phyloP scores from a whole-genome alignment of 306 rosid genomes.

The Cicer judaicum region DNA sequence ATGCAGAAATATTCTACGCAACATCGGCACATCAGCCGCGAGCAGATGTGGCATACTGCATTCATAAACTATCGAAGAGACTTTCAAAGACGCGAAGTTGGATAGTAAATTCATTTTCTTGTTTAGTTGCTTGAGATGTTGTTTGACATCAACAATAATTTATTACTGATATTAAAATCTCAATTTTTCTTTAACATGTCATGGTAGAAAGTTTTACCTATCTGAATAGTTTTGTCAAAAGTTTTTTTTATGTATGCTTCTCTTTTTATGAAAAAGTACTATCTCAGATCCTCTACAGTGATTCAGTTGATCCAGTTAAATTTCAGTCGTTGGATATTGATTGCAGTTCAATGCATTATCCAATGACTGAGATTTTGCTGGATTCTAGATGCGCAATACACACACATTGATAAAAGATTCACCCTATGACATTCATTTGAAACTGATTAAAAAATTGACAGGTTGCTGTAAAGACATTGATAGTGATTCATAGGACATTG shows the following conservation, averaged over 20 bases:
- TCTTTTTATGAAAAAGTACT: not conserved
- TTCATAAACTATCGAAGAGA: conserved; percentile 85
- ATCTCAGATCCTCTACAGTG: not conserved
- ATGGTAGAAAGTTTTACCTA: not conserved
- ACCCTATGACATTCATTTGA: conserved; percentile 9
- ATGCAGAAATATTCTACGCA: conserved; percentile 75
- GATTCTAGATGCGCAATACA: too few species aligned
- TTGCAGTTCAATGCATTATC: not conserved
- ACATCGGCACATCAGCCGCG: conserved; percentile 85
- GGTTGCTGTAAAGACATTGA: conserved; percentile 95
- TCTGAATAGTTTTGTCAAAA: conserved; percentile 1
- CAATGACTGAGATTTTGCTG: not conserved
- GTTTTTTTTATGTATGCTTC: conserved; percentile 11
- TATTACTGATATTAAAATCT: conserved; percentile 1
- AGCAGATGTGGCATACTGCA: conserved; percentile 95
- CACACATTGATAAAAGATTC: too few species aligned
- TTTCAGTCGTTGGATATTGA: not conserved
- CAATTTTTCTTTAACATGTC: not conserved
- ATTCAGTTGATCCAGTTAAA: not conserved
- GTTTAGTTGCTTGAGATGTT: not conserved
- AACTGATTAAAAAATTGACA: conserved; percentile 40
- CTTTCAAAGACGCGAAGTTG: conserved; percentile 81
- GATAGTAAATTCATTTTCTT: conserved; percentile 65
- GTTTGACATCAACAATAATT: not conserved
- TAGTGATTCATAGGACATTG: conserved; percentile 89